Evolutionary conservation across 805 yeast species (phyloP).

Genomic region (Pichia rugopelliculosa): DNA sequence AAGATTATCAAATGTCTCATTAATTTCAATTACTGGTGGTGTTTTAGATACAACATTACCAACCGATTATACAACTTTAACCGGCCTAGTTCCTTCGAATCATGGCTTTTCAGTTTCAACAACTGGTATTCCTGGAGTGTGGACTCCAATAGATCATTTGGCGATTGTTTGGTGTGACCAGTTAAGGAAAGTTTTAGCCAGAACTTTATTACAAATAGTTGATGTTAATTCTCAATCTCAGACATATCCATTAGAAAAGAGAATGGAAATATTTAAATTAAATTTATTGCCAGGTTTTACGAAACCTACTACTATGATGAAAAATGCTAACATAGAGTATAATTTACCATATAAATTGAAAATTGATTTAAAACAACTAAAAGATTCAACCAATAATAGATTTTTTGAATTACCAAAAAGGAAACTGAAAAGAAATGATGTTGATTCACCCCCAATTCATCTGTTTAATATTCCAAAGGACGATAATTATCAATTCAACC

Average conservation of each 20-base stretch:
- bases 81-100: constrained; percentile 59
- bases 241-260: constrained; percentile 43
- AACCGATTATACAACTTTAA: constrained; percentile 78
- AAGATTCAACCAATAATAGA: constrained; percentile 25
- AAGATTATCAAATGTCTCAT: constrained; percentile 50
- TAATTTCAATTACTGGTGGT: constrained; percentile 90
- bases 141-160: constrained; percentile 91
- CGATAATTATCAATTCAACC: constrained; percentile 25
- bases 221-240: constrained; percentile 41
- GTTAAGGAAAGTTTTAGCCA: constrained; percentile 56
- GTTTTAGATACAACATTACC: constrained; percentile 69
- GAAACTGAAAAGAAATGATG: constrained; percentile 13
- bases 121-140: constrained; percentile 81
- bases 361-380: constrained; percentile 28
- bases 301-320: constrained; percentile 8
- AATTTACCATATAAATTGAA: constrained; percentile 23
- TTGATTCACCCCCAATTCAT: constrained; percentile 27
- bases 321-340: constrained; percentile 26
- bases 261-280: constrained; percentile 53
- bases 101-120: constrained; percentile 82
- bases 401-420: constrained; percentile 23
- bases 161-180: constrained; percentile 98
- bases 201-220: constrained; percentile 50
- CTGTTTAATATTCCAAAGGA: constrained; percentile 29
- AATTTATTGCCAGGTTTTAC: constrained; percentile 52